Conservation (phyloP, 1,284 basidiomycete genomes). For the Lignosus rhinocerotis region DNA sequence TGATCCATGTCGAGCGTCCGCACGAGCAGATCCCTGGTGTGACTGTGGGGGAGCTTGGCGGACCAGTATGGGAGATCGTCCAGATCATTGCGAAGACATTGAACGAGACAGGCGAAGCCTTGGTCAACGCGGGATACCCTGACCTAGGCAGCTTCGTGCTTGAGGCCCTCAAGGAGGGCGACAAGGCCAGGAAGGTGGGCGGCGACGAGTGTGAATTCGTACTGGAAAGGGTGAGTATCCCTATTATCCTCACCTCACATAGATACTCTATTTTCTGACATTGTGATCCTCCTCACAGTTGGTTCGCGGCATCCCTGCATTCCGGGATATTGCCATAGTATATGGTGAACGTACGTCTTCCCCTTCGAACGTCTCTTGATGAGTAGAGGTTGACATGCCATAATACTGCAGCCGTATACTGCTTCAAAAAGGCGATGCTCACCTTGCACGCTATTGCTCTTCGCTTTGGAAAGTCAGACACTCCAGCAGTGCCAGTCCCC, state of each 20-base stretch:
- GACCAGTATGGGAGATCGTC: constrained; percentile 73
- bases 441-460: constrained; percentile 70
- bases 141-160: constrained; percentile 76
- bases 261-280: neutral
- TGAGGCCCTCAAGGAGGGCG: constrained; percentile 61
- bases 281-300: constrained; percentile 45
- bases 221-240: constrained; percentile 56
- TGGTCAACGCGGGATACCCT: constrained; percentile 61
- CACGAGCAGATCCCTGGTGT: constrained; percentile 74
- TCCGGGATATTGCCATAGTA: constrained; percentile 70
- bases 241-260: constrained; percentile 1
- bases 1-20: constrained; percentile 66
- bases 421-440: constrained; percentile 89
- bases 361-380: neutral
- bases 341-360: constrained; percentile 57
- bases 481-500: constrained; percentile 61
- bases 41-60: constrained; percentile 73
- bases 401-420: constrained; percentile 66
- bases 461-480: constrained; percentile 55
- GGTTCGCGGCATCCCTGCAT: constrained; percentile 72
- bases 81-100: constrained; percentile 63
- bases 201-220: constrained; percentile 51
- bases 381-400: neutral
- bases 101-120: constrained; percentile 70
- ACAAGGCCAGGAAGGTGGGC: constrained; percentile 38